phyloP scores from a whole-genome alignment of 768 basidiomycete genomes.

The Rhizopogon vesiculosus region DNA sequence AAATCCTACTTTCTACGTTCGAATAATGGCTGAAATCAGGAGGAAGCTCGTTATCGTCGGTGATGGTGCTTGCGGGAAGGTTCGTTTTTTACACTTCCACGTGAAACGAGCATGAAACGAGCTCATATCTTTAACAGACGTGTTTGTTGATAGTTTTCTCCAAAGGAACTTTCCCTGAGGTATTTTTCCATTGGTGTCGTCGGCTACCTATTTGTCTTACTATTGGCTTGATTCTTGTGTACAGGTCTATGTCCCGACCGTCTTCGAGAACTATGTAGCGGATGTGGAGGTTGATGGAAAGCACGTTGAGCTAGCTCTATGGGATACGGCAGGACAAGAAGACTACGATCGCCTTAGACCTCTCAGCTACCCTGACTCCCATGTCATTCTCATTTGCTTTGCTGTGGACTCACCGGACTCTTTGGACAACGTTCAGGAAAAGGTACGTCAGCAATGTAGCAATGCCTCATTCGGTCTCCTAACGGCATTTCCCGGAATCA shows the following conservation, averaged over 20 bases:
- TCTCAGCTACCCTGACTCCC: slow-evolving; percentile 97
- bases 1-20: slow-evolving; percentile 30
- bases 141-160: slow-evolving; percentile 95
- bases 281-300: slow-evolving; percentile 99
- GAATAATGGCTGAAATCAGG: slow-evolving; percentile 91
- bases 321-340: slow-evolving; percentile 99
- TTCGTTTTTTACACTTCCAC: slow-evolving; percentile 22
- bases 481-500: slow-evolving; percentile 26
- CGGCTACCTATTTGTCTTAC: slow-evolving; percentile 1
- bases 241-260: slow-evolving; percentile 98
- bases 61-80: slow-evolving; percentile 97
- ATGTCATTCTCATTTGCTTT: slow-evolving; percentile 99
- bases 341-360: slow-evolving; percentile 99
- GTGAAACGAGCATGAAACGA: slow-evolving; percentile 4
- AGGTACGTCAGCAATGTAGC: slow-evolving; percentile 52
- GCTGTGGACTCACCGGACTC: slow-evolving; percentile 98
- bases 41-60: slow-evolving; percentile 99
- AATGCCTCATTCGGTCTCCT: slow-evolving; percentile 3
- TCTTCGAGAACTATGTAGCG: slow-evolving; percentile 99
- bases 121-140: slow-evolving; percentile 46
- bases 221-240: neutral
- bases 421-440: slow-evolving; percentile 99
- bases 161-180: slow-evolving; percentile 95
- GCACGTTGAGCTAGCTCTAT: slow-evolving; percentile 96
- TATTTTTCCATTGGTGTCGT: slow-evolving; percentile 28